Evolutionary conservation across 805 yeast genomes (phyloP), one percentile per base, ranked within the genome.

Genomic region (Starmera amethionina): DNA sequence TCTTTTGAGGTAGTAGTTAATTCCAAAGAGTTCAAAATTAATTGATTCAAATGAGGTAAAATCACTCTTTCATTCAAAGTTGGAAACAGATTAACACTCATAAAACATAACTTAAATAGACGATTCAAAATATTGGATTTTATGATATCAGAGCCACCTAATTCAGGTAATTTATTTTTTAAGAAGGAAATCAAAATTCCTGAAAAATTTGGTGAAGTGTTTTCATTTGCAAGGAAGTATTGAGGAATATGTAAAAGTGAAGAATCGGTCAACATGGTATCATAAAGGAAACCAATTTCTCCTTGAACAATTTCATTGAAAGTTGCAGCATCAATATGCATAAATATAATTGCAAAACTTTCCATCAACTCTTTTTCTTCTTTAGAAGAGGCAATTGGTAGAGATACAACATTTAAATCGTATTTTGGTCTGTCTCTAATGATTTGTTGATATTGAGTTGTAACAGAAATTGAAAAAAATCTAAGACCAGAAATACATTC

Each of bases 301-400:
- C 79, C 70, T 46, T 79, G 86, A 9, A 88, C 79, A 46, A 93
- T 82, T 61, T 93, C 98, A 57, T 86, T 89, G 61, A 94, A 94
- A 0, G 97, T 84, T 1, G 97, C 88, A 16, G 95, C 89, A 55
- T 94, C 99, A 41, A 94, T 75, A 55, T 87, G 95, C 49, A 88
- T 85, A 60, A 87, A 93, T 51, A 93, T 85, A 1, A 95, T 82
- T 0, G 96, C 96, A 56, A 93, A 77, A 4, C 88, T 81, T 55
- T 94, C 98, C 96, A 93, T 88, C 42, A 89, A 66, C 51, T 93
- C 98, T 50, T 89, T 87, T 43, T 89, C 96, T 54, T 90, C 97
- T 50, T 87, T 88, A 1, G 95, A 79, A 0, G 94, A 84, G 1
- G 89, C 77, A 11, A 86, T 83, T 4, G 96, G 95, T 32, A 85